Evolutionary conservation across 208 protist genomes (phyloP), one percentile per base, ranked within the genome.

Genomic region (Acanthamoeba castellanii): DNA sequence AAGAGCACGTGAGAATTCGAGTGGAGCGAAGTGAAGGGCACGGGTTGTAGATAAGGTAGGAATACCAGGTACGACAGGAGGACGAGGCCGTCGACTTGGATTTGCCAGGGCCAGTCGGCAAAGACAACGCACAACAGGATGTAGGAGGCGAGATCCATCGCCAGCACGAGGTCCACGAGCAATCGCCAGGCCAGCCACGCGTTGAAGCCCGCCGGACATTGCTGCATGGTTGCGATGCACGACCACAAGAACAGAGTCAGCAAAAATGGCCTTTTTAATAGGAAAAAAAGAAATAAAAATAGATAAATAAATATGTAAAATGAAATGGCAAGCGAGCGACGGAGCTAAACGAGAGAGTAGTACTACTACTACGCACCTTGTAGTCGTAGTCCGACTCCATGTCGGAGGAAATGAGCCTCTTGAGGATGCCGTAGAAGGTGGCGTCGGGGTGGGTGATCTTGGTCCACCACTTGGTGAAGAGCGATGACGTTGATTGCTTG

Each of bases 141-240:
- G 95, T 99, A 99, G 30, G 97, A 97, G 30, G 98, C 93, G 61
- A 99, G 95, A 96, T 99, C 99, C 94, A 98, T 98, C 27, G 97
- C 96, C 25, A 99, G 96, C 45, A 99, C 97, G 74, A 99, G 96
- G 87, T 99, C 98, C 57, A 99, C 99, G n/a, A 99, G 37, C 89
- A 97, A 88, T 70, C 98, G 97, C 93, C 99, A 99, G 37, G 98
- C 96, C 95, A 99, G 98, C 98, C 98, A 99, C 52, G 98, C 96
- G 95, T 99, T 99, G 95, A 98, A 99, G 55, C 97, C 98, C 27
- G 81, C 25, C 57, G 97, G 97, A 66, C 94, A 92, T 45, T 95
- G 85, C 96, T 97, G 37, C 37, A 32, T 22, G 7, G 68, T 52
- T 64, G 59, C 47, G 22, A 55, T 18, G 50, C 50, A 9, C 50